A percentile compares a stretch with the other conserved stretches of the same genome.
phyloP scores from a whole-genome alignment of 2,329 filamentous ascomycete genomes.

The Colletotrichum navitas region DNA sequence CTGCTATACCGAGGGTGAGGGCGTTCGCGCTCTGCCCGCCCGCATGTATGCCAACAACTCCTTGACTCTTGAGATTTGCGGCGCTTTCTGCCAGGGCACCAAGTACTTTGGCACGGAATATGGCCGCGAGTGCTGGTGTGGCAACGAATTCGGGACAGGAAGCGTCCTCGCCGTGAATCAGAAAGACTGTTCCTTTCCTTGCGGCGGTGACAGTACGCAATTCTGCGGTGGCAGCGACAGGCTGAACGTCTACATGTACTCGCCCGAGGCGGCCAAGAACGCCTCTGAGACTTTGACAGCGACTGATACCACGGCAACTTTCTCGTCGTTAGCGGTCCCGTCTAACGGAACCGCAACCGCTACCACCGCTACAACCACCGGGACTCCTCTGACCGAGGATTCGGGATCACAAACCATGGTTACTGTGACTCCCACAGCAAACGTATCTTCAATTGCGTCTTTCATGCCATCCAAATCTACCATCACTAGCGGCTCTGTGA shows the following conservation, averaged over 20 bases:
- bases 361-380: neutral
- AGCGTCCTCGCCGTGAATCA: conserved; percentile 48
- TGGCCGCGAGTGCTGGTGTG: conserved; percentile 56
- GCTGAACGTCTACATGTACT: conserved; percentile 51
- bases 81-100: conserved; percentile 48
- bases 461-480: conserved; percentile 8
- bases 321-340: neutral
- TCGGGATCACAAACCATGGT: neutral
- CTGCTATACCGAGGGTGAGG: conserved; percentile 53
- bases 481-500: conserved; percentile 12
- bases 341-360: conserved; percentile 7
- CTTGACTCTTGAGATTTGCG: conserved; percentile 54
- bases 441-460: neutral
- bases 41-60: conserved; percentile 48
- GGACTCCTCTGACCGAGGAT: conserved; percentile 1
- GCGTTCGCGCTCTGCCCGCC: conserved; percentile 49
- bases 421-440: neutral
- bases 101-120: conserved; percentile 53
- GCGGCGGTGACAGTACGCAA: conserved; percentile 49
- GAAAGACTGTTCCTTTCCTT: conserved; percentile 51
- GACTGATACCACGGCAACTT: neutral
- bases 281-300: neutral
- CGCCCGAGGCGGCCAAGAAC: neutral
- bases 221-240: conserved; percentile 53
- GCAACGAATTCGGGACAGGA: conserved; percentile 49